Percentiles rank a stretch among this genome's conserved stretches.
These are phyloP conservation scores for Prunus salicina DNA, from an alignment of 306 rosid genomes.

Conservation along the genomic window DNA sequence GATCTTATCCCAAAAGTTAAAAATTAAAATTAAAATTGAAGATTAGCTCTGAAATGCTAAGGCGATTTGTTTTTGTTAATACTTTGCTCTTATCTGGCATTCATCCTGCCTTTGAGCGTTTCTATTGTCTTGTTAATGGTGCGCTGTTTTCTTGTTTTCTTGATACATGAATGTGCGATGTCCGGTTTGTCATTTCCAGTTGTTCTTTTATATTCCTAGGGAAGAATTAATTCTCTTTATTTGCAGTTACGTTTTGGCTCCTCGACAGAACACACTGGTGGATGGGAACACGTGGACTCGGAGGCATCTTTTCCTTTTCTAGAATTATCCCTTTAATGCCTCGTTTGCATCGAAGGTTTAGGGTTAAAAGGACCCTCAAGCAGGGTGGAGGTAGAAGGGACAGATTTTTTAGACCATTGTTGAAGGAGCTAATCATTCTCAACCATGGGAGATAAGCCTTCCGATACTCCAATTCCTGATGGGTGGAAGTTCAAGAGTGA, in stretches of 20 bases:
- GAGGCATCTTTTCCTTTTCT: constrained; percentile 10
- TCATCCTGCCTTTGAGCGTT: background rate
- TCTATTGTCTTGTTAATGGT: background rate
- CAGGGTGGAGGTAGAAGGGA: background rate
- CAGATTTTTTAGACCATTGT: background rate
- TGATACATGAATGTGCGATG: background rate
- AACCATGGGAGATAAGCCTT: constrained; percentile 6
- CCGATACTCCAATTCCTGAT: background rate
- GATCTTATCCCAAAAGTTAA: background rate
- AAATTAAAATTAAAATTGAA: background rate
- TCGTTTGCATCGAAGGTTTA: background rate
- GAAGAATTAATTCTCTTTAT: background rate
- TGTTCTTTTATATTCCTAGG: background rate
- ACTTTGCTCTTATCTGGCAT: background rate
- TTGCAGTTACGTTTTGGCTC: background rate
- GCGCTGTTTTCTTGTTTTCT: no score
- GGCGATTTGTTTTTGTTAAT: background rate
- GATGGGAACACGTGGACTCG: constrained; percentile 14
- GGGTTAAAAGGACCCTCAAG: constrained; percentile 3
- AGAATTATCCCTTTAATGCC: constrained; percentile 2
- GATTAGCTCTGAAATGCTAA: background rate
- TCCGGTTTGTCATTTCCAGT: constrained; percentile 3
- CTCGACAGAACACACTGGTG: background rate
- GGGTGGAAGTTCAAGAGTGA: constrained; percentile 18
- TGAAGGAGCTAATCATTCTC: background rate